Percentiles rank a stretch among this genome's conserved stretches.
phyloP scores from a whole-genome alignment of 768 basidiomycete genomes.

The Trametes meyenii region DNA sequence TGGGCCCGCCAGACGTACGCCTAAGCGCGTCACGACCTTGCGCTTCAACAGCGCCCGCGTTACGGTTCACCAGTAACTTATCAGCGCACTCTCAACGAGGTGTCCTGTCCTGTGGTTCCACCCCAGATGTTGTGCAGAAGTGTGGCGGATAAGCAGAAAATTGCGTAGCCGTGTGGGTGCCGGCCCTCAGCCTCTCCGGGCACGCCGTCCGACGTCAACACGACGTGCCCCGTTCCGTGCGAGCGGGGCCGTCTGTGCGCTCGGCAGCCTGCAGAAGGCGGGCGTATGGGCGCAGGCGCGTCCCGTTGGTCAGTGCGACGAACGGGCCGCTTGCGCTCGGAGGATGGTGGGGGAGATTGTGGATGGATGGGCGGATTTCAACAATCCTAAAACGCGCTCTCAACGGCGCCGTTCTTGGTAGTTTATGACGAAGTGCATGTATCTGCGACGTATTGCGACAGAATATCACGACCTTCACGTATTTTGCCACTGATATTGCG shows the following conservation, averaged over 20 bases:
- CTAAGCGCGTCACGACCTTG: conserved; percentile 50
- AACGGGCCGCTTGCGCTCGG: neutral
- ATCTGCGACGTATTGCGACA: conserved; percentile 7
- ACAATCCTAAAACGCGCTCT: conserved; percentile 58
- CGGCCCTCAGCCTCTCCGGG: conserved; percentile 7
- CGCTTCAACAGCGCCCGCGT: conserved; percentile 93
- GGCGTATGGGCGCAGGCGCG: conserved; percentile 1
- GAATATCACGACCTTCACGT: conserved; percentile 8
- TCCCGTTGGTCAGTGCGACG: conserved; percentile 2
- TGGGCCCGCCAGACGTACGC: conserved; percentile 88
- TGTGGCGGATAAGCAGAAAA: conserved; percentile 26
- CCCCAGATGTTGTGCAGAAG: conserved; percentile 23
- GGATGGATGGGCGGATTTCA: conserved; percentile 61
- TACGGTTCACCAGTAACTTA: conserved; percentile 57
- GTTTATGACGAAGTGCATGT: conserved; percentile 15
- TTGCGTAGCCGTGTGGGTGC: conserved; percentile 25
- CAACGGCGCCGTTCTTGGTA: conserved; percentile 26
- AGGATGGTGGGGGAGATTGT: conserved; percentile 10
- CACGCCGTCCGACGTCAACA: neutral
- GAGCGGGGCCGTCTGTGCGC: conserved; percentile 19
- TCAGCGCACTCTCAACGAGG: conserved; percentile 35
- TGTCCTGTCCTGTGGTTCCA: conserved; percentile 34
- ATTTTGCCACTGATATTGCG: no score
- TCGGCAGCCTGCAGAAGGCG: neutral
- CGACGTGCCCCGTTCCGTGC: conserved; percentile 1